Conservation (phyloP, 306 rosid genomes). For the Gillenia trifoliata region DNA sequence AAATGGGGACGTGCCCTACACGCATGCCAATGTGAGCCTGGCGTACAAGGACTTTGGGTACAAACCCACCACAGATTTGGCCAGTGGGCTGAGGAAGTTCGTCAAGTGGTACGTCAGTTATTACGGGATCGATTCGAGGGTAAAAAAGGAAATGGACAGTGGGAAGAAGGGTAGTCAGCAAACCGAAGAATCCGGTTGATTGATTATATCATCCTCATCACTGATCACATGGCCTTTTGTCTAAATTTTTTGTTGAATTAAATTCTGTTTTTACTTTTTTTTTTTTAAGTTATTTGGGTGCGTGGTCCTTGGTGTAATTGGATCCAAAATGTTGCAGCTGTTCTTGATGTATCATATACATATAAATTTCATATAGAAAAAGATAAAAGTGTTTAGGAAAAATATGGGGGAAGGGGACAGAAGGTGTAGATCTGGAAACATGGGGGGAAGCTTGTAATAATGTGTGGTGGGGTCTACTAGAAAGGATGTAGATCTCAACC, state of each 20-base stretch:
- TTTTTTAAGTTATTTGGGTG: slow-evolving; percentile 16
- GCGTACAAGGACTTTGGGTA: slow-evolving; percentile 67
- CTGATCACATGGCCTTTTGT: slow-evolving; percentile 19
- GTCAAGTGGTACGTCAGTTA: slow-evolving; percentile 84
- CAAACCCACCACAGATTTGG: slow-evolving; percentile 65
- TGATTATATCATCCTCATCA: slow-evolving; percentile 4
- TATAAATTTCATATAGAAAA: slow-evolving; percentile 31
- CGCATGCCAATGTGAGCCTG: slow-evolving; percentile 79
- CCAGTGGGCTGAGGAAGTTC: slow-evolving; percentile 75
- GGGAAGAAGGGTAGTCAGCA: slow-evolving; percentile 2
- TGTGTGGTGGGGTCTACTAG: slow-evolving; percentile 53
- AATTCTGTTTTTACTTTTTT: neutral
- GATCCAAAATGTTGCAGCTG: slow-evolving; percentile 20
- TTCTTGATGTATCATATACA: slow-evolving; percentile 43
- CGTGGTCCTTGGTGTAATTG: slow-evolving; percentile 27
- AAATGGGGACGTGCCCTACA: slow-evolving; percentile 88
- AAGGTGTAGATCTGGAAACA: slow-evolving; percentile 34
- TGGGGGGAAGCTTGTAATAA: slow-evolving; percentile 45
- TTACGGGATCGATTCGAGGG: slow-evolving; percentile 67
- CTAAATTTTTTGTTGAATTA: slow-evolving; percentile 1
- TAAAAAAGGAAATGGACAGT: slow-evolving; percentile 38
- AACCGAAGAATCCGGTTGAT: slow-evolving; percentile 66
- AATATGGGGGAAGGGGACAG: slow-evolving; percentile 1
- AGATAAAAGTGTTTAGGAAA: slow-evolving; percentile 19
- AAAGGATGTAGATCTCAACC: slow-evolving; percentile 54